Conservation (phyloP, 192 early-diverging fungal genomes). For the Geranomyces variabilis region DNA sequence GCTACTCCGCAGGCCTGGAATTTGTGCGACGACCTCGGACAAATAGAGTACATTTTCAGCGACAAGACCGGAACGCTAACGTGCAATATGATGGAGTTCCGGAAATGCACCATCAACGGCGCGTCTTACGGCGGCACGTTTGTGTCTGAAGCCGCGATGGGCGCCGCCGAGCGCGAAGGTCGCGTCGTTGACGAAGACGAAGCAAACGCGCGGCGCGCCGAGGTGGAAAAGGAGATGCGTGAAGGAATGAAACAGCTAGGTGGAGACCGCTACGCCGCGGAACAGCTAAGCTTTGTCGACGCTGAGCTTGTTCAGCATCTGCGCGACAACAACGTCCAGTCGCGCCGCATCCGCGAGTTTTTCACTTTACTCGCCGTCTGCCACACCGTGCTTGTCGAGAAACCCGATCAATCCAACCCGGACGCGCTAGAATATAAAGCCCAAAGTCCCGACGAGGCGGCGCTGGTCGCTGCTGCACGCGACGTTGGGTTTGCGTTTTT, state of each 20-base stretch:
- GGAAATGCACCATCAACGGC: constrained; percentile 88
- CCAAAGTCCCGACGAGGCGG: constrained; percentile 95
- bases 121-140: constrained; percentile 73
- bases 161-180: constrained; percentile 32
- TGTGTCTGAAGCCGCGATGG: constrained; percentile 37
- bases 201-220: background rate
- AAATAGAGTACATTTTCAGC: constrained; percentile 95
- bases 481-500: constrained; percentile 88
- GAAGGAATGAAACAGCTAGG: constrained; percentile 67
- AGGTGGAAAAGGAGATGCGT: constrained; percentile 38
- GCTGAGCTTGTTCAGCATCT: constrained; percentile 76
- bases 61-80: constrained; percentile 98
- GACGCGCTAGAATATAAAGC: constrained; percentile 75
- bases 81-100: constrained; percentile 96
- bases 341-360: constrained; percentile 76
- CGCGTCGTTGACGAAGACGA: background rate
- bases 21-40: constrained; percentile 93
- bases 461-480: constrained; percentile 85
- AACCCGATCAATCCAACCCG: constrained; percentile 21
- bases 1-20: constrained; percentile 85
- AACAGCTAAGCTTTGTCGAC: constrained; percentile 83
- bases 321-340: constrained; percentile 51
- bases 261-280: constrained; percentile 55
- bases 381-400: constrained; percentile 92
- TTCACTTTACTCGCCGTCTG: constrained; percentile 88